These are phyloP conservation scores for Cyphellophora attinorum DNA, from an alignment of 2,329 filamentous ascomycete species.

Conservation along the genomic window DNA sequence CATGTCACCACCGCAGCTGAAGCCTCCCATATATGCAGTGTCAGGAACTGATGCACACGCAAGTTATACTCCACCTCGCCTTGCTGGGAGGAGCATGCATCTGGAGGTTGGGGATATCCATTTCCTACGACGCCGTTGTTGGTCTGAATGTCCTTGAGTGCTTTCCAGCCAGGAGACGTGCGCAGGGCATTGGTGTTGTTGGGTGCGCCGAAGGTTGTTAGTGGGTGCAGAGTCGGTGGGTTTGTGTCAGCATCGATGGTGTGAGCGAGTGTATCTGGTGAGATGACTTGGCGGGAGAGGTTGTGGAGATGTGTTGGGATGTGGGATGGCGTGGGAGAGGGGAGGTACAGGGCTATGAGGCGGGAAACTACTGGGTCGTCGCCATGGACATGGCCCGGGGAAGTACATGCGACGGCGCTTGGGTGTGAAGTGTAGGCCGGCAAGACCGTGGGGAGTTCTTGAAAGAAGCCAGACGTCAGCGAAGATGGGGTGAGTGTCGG, in stretches of 20 bases:
- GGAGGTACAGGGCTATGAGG: slow-evolving; percentile 9
- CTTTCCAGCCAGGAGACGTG: slow-evolving; percentile 50
- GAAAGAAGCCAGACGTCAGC: slow-evolving; percentile 14
- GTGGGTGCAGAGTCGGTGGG: slow-evolving; percentile 10
- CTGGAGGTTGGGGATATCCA: slow-evolving; percentile 37
- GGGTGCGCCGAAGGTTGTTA: slow-evolving; percentile 17
- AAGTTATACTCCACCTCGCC: slow-evolving; percentile 39
- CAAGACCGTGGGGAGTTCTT: slow-evolving; percentile 9
- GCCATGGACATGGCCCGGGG: slow-evolving; percentile 2
- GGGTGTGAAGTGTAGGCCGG: slow-evolving; percentile 8
- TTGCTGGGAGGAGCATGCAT: slow-evolving; percentile 1
- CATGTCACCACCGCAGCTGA: slow-evolving; percentile 55
- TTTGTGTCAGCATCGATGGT: slow-evolving; percentile 14
- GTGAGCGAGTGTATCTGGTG: slow-evolving; percentile 10
- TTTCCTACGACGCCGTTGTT: slow-evolving; percentile 50
- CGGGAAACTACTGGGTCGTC: slow-evolving; percentile 13
- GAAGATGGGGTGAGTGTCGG: slow-evolving; percentile 9
- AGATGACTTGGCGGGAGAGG: slow-evolving; percentile 12
- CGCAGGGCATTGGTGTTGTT: slow-evolving; percentile 14
- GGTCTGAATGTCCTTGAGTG: slow-evolving; percentile 46
- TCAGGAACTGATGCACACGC: slow-evolving; percentile 50
- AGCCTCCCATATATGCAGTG: slow-evolving; percentile 47
- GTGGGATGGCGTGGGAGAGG: slow-evolving; percentile 5
- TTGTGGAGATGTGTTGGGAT: slow-evolving; percentile 12
- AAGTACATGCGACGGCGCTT: not conserved